Evolutionary conservation across 2,329 filamentous ascomycete species (phyloP).

Genomic region (Colletotrichum abscissum): DNA sequence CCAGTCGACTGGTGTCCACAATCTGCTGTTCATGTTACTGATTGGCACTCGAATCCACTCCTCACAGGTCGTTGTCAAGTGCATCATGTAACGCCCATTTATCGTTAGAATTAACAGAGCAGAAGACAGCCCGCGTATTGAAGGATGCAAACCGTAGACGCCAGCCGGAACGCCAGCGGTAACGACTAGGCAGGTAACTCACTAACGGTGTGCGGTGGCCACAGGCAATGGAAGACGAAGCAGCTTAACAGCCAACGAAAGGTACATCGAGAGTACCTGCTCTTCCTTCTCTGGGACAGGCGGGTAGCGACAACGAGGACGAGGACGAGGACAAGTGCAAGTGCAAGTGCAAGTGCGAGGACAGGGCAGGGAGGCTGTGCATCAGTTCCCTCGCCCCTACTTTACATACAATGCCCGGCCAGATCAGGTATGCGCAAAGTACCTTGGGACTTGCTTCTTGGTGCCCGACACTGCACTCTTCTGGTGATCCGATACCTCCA

Average conservation of each 20-base stretch:
- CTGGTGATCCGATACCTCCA: background rate
- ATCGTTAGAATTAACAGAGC: background rate
- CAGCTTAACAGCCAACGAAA: background rate
- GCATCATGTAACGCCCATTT: background rate
- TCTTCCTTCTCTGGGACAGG: background rate
- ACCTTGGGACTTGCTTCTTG: background rate
- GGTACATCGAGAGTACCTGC: background rate
- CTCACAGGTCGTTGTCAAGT: background rate
- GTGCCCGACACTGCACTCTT: background rate
- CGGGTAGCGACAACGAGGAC: background rate
- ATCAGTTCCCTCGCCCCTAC: constrained; percentile 1
- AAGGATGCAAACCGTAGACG: background rate
- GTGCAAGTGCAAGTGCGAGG: background rate
- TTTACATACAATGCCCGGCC: background rate
- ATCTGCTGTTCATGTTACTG: background rate
- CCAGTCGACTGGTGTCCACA: background rate
- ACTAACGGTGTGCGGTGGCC: background rate
- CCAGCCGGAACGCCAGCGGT: background rate
- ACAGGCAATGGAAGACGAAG: background rate
- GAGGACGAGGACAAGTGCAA: background rate
- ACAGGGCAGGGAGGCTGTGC: constrained; percentile 10
- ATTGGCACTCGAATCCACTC: background rate
- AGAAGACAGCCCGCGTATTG: background rate
- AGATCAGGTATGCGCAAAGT: background rate
- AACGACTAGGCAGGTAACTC: background rate